Evolutionary conservation across 345 rosid species (phyloP), one percentile per base, ranked within the genome.

Genomic region (Psidium friedrichsthalianum): DNA sequence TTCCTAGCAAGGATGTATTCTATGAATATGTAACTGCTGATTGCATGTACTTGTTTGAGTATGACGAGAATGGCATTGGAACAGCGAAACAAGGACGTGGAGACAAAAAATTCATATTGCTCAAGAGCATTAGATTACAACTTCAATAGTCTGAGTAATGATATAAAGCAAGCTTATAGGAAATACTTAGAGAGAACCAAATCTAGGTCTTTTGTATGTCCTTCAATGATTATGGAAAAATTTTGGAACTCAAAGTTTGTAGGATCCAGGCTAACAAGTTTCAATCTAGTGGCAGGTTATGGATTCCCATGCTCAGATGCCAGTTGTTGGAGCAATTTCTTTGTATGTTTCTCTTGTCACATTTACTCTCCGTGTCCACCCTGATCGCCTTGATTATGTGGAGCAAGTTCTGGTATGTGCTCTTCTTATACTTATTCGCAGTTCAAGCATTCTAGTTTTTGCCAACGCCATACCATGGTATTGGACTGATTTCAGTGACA

Each of bases 321-420:
- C 98, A 47, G 88, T 91, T 89, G 91, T 92, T 90, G 98, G 96
- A 90, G 96, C 94, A 86, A 92, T 95, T 91, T 89, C 95, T 85
- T 89, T 95, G 89, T 92, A 93, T 87, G 96, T 95, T 87, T 95
- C 98, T 84, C 98, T 96, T 88, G 95, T 95, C 78, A 94, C 95
- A 29, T 96, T 96, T 86, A 93, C 98, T 22, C 98, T 96, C 84
- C 93, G 91, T 88, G 99, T 96, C 87, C 99, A 96, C 87, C 96
- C 95, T 83, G 98, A 94, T 88, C 93, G 98, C 85, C 94, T 96
- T 89, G 96, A 94, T 91, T 96, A 96, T 90, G 98, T 94, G 86
- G 98, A 96, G 91, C 98, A 95, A 94, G 93, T 96, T 27, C 89
- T 96, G 99, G 99, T 96, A 95, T 88, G 89, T 86, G 53, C 83